Conservation (phyloP, 2,329 filamentous ascomycete species). For the Colletotrichum trifolii region DNA sequence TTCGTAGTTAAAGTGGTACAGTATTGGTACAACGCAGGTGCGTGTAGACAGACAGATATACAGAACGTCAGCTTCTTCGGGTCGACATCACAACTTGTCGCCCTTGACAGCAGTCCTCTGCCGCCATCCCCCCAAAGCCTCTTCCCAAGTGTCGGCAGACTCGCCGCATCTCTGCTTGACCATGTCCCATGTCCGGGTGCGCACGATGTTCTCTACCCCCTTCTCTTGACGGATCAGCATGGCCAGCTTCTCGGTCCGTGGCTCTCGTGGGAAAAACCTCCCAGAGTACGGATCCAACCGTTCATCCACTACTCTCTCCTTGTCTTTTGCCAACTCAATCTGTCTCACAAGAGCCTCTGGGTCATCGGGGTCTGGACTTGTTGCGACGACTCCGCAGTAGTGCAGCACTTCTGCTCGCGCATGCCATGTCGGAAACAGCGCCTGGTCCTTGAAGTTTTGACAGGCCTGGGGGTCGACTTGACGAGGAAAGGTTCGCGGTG, state of each 20-base stretch:
- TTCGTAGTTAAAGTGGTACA: constrained; percentile 21
- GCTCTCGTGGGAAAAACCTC: constrained; percentile 82
- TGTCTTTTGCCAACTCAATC: constrained; percentile 75
- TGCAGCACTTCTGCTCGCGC: constrained; percentile 82
- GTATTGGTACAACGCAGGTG: constrained; percentile 17
- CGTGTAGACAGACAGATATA: background rate
- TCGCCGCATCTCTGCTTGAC: constrained; percentile 80
- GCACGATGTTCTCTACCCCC: constrained; percentile 81
- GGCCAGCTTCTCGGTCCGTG: constrained; percentile 83
- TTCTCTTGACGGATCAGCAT: constrained; percentile 79
- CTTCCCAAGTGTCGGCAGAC: constrained; percentile 69
- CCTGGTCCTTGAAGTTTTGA: constrained; percentile 76
- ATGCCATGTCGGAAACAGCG: constrained; percentile 92
- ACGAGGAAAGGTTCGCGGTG: constrained; percentile 59
- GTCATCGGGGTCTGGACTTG: constrained; percentile 87
- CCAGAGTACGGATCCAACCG: constrained; percentile 91
- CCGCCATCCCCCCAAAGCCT: constrained; percentile 71
- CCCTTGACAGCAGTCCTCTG: constrained; percentile 13
- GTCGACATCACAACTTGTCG: background rate
- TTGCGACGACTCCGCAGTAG: constrained; percentile 91
- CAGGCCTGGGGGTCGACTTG: constrained; percentile 74
- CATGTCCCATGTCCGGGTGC: constrained; percentile 83
- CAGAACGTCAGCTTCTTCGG: background rate
- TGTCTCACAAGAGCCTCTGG: constrained; percentile 78
- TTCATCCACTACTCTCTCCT: constrained; percentile 84